Conservation (phyloP, 805 yeast genomes). For the Suhomyces xylopsoci region DNA sequence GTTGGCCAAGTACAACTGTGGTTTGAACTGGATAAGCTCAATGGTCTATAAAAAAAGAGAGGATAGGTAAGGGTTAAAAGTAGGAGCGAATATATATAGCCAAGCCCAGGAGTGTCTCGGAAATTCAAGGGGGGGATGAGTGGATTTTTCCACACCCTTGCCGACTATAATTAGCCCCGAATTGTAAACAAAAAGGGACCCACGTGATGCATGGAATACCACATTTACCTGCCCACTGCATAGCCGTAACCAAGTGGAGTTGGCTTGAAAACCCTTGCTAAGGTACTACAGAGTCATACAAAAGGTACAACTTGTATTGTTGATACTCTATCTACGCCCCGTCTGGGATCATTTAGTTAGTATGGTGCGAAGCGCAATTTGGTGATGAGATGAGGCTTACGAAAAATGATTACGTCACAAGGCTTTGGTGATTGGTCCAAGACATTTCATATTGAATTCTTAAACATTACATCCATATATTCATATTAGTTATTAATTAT, state of each 20-base stretch:
- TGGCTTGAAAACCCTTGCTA: neutral
- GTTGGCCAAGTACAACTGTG: neutral
- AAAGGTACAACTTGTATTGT: neutral
- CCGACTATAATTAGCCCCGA: neutral
- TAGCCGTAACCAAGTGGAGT: neutral
- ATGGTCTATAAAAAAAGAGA: neutral
- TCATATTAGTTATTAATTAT: neutral
- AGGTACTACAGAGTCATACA: neutral
- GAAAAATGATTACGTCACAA: neutral
- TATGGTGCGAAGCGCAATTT: neutral
- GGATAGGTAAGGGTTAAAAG: neutral
- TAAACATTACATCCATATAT: neutral
- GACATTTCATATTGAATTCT: neutral
- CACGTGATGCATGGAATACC: neutral
- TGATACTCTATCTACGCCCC: neutral
- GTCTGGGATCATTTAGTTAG: neutral
- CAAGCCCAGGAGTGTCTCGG: neutral
- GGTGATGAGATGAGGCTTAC: neutral
- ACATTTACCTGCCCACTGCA: neutral
- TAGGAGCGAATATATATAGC: neutral
- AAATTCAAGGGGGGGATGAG: neutral
- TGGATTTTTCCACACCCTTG: neutral
- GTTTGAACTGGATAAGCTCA: neutral
- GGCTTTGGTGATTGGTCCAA: neutral
- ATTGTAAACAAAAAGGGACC: neutral